These are phyloP conservation scores for Ceratobasidium sp. DNA, from an alignment of 1,284 basidiomycete species.

Conservation along the genomic window DNA sequence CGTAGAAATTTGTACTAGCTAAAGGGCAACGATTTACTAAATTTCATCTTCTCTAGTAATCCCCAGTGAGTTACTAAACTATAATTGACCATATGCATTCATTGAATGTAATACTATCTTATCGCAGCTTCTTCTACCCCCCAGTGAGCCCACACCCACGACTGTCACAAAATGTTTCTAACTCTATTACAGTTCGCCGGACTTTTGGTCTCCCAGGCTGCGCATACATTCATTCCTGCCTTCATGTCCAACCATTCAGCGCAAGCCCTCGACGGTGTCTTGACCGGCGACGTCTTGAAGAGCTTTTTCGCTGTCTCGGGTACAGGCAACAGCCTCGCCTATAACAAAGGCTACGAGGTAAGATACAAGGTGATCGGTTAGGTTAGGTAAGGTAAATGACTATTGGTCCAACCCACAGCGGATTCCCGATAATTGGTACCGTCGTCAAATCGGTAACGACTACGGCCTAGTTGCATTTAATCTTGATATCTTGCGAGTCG, in stretches of 20 bases:
- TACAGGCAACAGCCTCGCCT: neutral
- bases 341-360: constrained; percentile 15
- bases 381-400: neutral
- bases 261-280: neutral
- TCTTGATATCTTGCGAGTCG: constrained; percentile 19
- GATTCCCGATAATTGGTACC: constrained; percentile 48
- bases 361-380: neutral
- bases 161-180: neutral
- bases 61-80: neutral
- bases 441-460: constrained; percentile 42
- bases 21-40: neutral
- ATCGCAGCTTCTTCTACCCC: neutral
- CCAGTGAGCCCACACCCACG: neutral
- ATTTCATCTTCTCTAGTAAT: constrained; percentile 6
- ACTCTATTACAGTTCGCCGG: neutral
- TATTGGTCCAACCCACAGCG: neutral
- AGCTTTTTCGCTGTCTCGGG: constrained; percentile 8
- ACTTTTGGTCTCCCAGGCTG: neutral
- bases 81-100: neutral
- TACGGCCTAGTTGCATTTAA: constrained; percentile 40
- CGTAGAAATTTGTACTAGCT: neutral
- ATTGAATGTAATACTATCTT: neutral
- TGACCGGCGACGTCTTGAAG: constrained; percentile 16
- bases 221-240: neutral
- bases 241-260: constrained; percentile 31